Conservation (phyloP, 2,329 filamentous ascomycete genomes). For the Mycosphaerella arachidis region DNA sequence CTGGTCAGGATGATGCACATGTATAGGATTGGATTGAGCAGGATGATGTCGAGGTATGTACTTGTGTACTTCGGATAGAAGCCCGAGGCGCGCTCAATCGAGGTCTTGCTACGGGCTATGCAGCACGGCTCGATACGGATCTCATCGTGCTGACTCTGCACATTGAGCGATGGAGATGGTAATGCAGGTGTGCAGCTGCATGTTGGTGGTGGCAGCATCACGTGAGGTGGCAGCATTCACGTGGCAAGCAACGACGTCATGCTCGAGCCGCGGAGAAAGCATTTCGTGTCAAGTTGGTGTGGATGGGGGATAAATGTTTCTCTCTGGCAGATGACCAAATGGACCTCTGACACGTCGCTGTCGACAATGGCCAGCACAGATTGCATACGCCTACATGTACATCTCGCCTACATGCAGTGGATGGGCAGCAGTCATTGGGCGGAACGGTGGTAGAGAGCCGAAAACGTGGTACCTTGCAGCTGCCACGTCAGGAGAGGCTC, state of each 20-base stretch:
- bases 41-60: neutral
- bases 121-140: neutral
- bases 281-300: neutral
- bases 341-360: neutral
- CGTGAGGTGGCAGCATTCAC: neutral
- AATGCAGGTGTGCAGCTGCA: neutral
- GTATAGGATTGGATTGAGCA: neutral
- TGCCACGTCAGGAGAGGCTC: constrained; percentile 8
- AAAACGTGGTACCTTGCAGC: constrained; percentile 1
- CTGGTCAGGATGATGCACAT: neutral
- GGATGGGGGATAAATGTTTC: neutral
- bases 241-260: neutral
- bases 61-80: neutral
- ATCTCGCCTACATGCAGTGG: neutral
- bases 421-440: neutral
- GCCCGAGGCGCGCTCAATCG: neutral
- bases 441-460: neutral
- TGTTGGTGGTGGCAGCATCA: neutral
- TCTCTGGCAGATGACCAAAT: neutral
- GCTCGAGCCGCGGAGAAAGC: neutral
- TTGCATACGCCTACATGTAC: neutral
- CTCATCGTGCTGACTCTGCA: neutral
- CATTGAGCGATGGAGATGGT: neutral
- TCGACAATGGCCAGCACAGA: constrained; percentile 1
- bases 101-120: neutral